Base-by-base conservation (phyloP, 805 yeast species). In the Torulaspora quercuum region DNA sequence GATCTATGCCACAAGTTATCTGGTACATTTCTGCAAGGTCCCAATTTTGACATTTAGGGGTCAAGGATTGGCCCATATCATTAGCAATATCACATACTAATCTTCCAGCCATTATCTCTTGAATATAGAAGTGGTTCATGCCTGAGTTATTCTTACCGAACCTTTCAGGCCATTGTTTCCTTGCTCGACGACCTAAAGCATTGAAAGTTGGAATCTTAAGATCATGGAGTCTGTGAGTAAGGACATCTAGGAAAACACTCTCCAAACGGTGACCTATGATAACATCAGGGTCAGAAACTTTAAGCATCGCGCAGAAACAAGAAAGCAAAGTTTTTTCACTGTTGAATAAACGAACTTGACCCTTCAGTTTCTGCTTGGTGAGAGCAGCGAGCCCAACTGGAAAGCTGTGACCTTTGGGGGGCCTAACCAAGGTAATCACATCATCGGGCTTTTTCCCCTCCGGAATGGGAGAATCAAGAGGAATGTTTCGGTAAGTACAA, bases 1-100 rank as follows among this genome's bases (percentile, higher is more conserved):
- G 75, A 39, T 73, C 75, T 52, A 73, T 75, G 44, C 75, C 77
- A 50, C 95, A 80, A 11, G 85, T 83, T 33, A 85, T 74, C 19
- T 77, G 80, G 50, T 78, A 82, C 97, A 92, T 92, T 61, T 92
- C 98, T 9, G 83, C 70, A 39, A 92, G 68, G 41, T 86, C 94
- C 96, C 95, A 92, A 11, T 90, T 83, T 60, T 87, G 95, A 64
- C 97, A 92, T 58, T 88, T 87, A 4, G 82, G 68, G 3, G 96
- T 87, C 45, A 90, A 68, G 0, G 97, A 89, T 58, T 83, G 92
- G 32, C 97, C 98, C 78, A 89, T 75, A 53, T 87, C 95, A 61
- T 92, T 92, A 34, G 90, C 87, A 54, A 92, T 78, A 62, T 92
- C 98, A 71, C 96, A 86, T 29, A 90, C 53, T 38, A 92, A 70